These are phyloP conservation scores for Alternaria sp. DNA, from an alignment of 2,329 filamentous ascomycete species.

Conservation along the genomic window DNA sequence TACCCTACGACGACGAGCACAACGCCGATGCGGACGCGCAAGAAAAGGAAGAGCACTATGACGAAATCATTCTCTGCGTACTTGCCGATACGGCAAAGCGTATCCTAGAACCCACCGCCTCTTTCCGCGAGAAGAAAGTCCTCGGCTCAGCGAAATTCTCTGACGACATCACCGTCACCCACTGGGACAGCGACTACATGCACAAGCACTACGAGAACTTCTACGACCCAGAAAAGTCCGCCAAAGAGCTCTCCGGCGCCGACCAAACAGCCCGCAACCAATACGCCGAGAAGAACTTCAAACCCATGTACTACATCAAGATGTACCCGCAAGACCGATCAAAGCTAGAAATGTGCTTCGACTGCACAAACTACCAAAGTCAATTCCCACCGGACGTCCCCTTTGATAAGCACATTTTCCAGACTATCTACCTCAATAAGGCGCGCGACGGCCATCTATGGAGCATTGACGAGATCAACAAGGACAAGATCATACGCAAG, in stretches of 20 bases:
- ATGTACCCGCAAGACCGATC: constrained; percentile 63
- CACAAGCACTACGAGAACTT: constrained; percentile 70
- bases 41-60: constrained; percentile 61
- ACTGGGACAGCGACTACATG: constrained; percentile 70
- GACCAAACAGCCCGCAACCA: constrained; percentile 54
- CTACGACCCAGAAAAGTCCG: constrained; percentile 59
- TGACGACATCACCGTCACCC: constrained; percentile 75
- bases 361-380: constrained; percentile 77
- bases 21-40: constrained; percentile 51
- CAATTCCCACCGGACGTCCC: constrained; percentile 66
- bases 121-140: constrained; percentile 68
- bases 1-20: constrained; percentile 42
- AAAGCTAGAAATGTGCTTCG: constrained; percentile 70
- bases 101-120: constrained; percentile 64
- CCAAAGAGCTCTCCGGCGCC: constrained; percentile 48
- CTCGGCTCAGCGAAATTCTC: constrained; percentile 74
- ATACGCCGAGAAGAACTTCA: constrained; percentile 60
- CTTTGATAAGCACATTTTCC: constrained; percentile 70
- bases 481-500: constrained; percentile 65
- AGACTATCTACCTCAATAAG: constrained; percentile 72
- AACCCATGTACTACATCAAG: constrained; percentile 71
- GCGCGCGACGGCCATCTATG: constrained; percentile 61
- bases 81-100: constrained; percentile 64
- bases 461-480: constrained; percentile 65
- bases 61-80: constrained; percentile 71